A percentile compares a stretch with the other conserved stretches of the same genome.
Conservation (phyloP, 768 basidiomycete species). For the Gloeopeniophorella convolvens region DNA sequence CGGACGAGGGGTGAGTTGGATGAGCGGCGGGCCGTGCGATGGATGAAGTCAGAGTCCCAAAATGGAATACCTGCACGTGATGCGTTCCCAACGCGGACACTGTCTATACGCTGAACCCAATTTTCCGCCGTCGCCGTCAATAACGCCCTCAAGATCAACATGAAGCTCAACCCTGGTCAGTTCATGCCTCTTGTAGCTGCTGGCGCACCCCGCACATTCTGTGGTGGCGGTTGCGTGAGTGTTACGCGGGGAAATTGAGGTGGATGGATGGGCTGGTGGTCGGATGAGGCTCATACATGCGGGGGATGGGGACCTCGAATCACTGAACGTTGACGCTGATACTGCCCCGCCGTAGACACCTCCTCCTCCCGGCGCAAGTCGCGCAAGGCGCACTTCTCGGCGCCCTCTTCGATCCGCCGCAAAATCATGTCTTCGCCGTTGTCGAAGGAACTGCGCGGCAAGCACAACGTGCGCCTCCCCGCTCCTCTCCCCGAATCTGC, state of each 20-base stretch:
- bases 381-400: constrained; percentile 96
- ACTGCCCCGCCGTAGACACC: constrained; percentile 47
- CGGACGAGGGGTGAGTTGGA: constrained; percentile 29
- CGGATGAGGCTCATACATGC: constrained; percentile 7
- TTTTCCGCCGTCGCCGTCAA: constrained; percentile 40
- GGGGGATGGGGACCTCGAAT: constrained; percentile 5
- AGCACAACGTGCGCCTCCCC: constrained; percentile 68
- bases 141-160: constrained; percentile 54
- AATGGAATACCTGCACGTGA: constrained; percentile 9
- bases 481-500: not conserved
- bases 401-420: constrained; percentile 90
- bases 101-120: constrained; percentile 13
- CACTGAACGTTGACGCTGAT: constrained; percentile 29
- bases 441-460: constrained; percentile 87
- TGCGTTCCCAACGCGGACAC: constrained; percentile 11
- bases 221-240: constrained; percentile 23
- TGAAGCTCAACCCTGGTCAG: constrained; percentile 84
- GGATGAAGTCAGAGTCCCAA: not conserved
- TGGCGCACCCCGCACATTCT: constrained; percentile 19
- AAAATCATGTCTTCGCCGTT: constrained; percentile 98
- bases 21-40: no score
- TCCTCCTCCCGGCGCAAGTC: constrained; percentile 95
- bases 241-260: constrained; percentile 28
- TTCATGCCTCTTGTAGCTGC: constrained; percentile 27
- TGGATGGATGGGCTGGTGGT: constrained; percentile 47